Conservation (phyloP, 495 filamentous ascomycete genomes). For the Podospora comata region DNA sequence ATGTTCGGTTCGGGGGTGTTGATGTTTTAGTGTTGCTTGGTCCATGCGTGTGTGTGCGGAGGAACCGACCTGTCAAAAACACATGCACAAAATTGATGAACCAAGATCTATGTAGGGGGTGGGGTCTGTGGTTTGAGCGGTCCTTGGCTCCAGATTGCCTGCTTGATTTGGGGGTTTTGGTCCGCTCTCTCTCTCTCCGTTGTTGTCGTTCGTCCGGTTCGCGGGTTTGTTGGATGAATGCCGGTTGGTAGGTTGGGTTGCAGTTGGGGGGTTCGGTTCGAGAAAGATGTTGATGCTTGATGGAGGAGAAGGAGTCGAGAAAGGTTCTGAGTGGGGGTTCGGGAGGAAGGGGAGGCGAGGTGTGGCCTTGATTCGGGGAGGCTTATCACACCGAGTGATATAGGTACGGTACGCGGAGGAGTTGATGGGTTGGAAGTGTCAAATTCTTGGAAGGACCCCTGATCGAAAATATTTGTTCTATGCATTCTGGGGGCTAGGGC, state of each 20-base stretch:
- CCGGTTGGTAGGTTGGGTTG: not conserved
- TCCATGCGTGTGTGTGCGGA: not conserved
- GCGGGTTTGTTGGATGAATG: not conserved
- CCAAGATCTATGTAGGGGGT: constrained; percentile 8
- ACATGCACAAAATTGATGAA: constrained; percentile 17
- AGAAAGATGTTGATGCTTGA: too few species aligned
- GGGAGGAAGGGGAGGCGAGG: too few species aligned
- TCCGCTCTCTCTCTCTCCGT: not conserved
- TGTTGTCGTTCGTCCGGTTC: too few species aligned
- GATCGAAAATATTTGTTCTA: not conserved
- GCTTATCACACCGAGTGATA: not conserved
- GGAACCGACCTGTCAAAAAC: constrained; percentile 10
- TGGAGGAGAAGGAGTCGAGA: not conserved
- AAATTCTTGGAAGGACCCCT: not conserved
- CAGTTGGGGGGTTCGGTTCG: too few species aligned
- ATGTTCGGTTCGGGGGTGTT: not conserved
- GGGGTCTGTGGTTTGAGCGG: not conserved
- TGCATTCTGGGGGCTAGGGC: too few species aligned
- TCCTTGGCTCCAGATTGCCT: not conserved
- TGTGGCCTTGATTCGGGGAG: not conserved
- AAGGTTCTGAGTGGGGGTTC: not conserved
- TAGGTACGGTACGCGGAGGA: not conserved
- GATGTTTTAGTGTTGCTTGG: not conserved
- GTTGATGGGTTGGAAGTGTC: not conserved
- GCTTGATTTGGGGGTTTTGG: not conserved